Conservation (phyloP, 768 basidiomycete genomes). For the Flagelloscypha sp. region DNA sequence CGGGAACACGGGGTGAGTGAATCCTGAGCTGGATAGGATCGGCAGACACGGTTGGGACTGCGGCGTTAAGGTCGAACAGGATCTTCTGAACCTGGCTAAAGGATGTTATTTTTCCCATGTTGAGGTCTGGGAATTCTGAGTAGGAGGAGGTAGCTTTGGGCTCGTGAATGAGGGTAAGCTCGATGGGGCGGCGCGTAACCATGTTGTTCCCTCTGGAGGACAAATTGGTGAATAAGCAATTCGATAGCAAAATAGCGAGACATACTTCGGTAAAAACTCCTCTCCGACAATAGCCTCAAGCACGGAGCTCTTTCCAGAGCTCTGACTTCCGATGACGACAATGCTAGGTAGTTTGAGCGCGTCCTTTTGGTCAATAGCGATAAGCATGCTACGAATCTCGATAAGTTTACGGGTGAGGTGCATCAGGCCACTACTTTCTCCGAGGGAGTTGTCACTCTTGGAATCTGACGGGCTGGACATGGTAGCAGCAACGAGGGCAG, state of each 20-base stretch:
- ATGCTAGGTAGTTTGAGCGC: slow-evolving; percentile 92
- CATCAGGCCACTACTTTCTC: slow-evolving; percentile 75
- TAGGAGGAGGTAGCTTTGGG: slow-evolving; percentile 69
- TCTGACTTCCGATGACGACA: slow-evolving; percentile 97
- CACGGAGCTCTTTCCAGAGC: slow-evolving; percentile 96
- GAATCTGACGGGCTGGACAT: slow-evolving; percentile 70
- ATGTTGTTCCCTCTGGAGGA: slow-evolving; percentile 86
- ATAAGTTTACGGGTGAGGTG: slow-evolving; percentile 92
- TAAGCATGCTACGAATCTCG: slow-evolving; percentile 89
- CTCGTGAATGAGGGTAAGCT: slow-evolving; percentile 92
- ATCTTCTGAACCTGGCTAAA: slow-evolving; percentile 90
- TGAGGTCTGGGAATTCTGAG: slow-evolving; percentile 89
- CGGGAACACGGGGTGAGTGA: slow-evolving; percentile 92
- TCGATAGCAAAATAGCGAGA: slow-evolving; percentile 9
- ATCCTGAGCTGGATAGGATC: slow-evolving; percentile 96
- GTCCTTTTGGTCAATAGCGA: slow-evolving; percentile 94
- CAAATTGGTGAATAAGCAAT: slow-evolving; percentile 2
- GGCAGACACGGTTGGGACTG: slow-evolving; percentile 89
- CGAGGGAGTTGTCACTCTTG: slow-evolving; percentile 27
- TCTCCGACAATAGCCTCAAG: slow-evolving; percentile 96
- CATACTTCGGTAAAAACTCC: slow-evolving; percentile 96
- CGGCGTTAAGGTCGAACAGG: slow-evolving; percentile 89
- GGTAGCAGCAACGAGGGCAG: slow-evolving; percentile 69
- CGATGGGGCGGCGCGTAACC: slow-evolving; percentile 97
- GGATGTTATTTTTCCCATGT: slow-evolving; percentile 82